Percentiles rank a stretch among this genome's conserved stretches.
These are phyloP conservation scores for Amyloporia xantha DNA, from an alignment of 768 basidiomycete species.

Conservation along the genomic window DNA sequence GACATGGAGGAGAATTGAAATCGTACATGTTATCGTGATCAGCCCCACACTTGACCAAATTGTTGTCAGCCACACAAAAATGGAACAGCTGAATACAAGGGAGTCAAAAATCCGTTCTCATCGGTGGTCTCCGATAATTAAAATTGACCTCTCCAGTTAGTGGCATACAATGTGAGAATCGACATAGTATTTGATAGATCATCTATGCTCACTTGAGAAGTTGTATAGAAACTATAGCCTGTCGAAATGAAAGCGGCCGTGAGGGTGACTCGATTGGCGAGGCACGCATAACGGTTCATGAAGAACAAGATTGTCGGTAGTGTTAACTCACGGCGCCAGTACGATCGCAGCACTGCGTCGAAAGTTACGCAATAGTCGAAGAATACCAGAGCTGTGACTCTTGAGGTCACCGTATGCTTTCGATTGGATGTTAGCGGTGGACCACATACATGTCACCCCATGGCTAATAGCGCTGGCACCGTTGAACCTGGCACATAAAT, in stretches of 20 bases:
- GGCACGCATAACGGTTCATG: slow-evolving; percentile 9
- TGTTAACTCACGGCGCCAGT: slow-evolving; percentile 12
- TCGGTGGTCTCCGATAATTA: too few relatives aligned
- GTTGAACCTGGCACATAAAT: neutral
- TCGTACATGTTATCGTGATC: neutral
- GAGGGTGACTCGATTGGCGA: slow-evolving; percentile 2
- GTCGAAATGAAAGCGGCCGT: neutral
- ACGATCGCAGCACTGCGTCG: slow-evolving; percentile 3
- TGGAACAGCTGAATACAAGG: neutral
- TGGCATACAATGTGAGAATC: too few relatives aligned
- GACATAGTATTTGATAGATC: too few relatives aligned
- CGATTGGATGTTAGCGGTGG: neutral
- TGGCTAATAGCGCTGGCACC: neutral
- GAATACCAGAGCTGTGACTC: slow-evolving; percentile 5
- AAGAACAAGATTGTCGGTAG: slow-evolving; percentile 9
- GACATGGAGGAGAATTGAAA: neutral
- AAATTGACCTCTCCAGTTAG: too few relatives aligned
- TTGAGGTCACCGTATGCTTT: neutral
- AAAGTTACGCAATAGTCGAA: slow-evolving; percentile 11
- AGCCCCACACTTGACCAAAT: neutral
- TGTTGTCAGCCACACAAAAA: neutral
- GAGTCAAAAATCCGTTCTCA: neutral
- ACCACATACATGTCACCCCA: neutral
- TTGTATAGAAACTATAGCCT: too few relatives aligned
- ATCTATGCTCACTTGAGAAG: too few relatives aligned